Evolutionary conservation across 2,329 filamentous ascomycete genomes (phyloP).

Genomic region (Trichoderma simmonsii): DNA sequence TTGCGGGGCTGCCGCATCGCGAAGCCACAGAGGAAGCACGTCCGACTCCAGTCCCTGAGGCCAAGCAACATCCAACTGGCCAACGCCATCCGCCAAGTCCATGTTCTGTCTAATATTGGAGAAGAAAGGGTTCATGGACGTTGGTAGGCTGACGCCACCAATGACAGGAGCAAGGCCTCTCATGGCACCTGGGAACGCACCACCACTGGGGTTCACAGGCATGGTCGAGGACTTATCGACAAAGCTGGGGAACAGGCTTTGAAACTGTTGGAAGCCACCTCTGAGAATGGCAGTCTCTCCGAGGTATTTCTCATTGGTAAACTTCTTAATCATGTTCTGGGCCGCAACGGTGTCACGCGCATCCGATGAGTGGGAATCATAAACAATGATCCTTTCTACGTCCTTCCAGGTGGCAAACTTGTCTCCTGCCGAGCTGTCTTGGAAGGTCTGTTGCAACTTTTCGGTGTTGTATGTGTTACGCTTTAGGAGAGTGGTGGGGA

Average conservation of each 20-base stretch:
- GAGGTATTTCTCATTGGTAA: conserved; percentile 75
- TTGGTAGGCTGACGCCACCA: conserved; percentile 81
- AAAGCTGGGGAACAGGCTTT: conserved; percentile 60
- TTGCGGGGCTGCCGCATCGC: conserved; percentile 58
- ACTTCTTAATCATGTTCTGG: conserved; percentile 90
- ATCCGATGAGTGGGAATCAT: conserved; percentile 74
- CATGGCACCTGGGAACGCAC: conserved; percentile 44
- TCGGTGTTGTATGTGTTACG: conserved; percentile 84
- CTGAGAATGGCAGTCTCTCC: conserved; percentile 72
- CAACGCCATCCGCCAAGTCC: conserved; percentile 89
- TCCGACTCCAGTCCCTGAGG: conserved; percentile 46
- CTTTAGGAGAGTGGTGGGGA: conserved; percentile 90
- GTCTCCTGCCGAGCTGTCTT: conserved; percentile 63
- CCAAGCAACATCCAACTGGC: conserved; percentile 63
- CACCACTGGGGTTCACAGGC: conserved; percentile 30
- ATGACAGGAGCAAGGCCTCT: conserved; percentile 65
- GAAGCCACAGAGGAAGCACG: conserved; percentile 73
- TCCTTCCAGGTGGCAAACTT: conserved; percentile 75
- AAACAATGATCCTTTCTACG: conserved; percentile 77
- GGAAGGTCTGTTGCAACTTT: conserved; percentile 85
- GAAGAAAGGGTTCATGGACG: conserved; percentile 77
- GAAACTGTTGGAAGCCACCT: conserved; percentile 77
- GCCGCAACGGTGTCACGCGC: conserved; percentile 77
- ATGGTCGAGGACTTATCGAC: conserved; percentile 52
- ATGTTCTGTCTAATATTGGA: conserved; percentile 95